A percentile compares a stretch with the other conserved stretches of the same genome.
These are phyloP conservation scores for Dothiorella sarmentorum DNA, from an alignment of 2,329 filamentous ascomycete genomes.

Conservation along the genomic window DNA sequence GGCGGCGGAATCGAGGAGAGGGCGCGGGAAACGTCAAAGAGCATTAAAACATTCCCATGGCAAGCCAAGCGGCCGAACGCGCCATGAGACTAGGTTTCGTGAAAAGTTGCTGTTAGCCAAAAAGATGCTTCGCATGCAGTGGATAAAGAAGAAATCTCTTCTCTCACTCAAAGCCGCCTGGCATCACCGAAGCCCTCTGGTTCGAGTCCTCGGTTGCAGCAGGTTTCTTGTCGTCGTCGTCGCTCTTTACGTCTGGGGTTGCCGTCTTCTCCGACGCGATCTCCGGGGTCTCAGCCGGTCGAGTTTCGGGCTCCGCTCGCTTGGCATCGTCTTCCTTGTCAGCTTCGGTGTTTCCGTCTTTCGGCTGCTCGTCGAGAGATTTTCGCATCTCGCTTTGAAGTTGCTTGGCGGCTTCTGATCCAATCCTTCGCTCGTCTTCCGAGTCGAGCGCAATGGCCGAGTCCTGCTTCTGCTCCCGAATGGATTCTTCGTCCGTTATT, in stretches of 20 bases:
- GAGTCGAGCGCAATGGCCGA: constrained; percentile 21
- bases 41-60: constrained; percentile 14
- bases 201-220: neutral
- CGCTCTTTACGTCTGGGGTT: neutral
- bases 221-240: constrained; percentile 7
- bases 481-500: constrained; percentile 20
- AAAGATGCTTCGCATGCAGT: constrained; percentile 3
- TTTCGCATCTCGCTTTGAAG: constrained; percentile 25
- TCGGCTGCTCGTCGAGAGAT: neutral
- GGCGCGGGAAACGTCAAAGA: constrained; percentile 5
- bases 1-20: neutral
- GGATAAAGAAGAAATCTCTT: constrained; percentile 13
- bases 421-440: constrained; percentile 35
- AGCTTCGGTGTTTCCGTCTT: neutral
- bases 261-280: constrained; percentile 6
- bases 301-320: constrained; percentile 3
- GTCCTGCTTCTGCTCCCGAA: constrained; percentile 13
- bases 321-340: constrained; percentile 11
- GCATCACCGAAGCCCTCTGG: constrained; percentile 6
- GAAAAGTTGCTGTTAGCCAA: constrained; percentile 7
- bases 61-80: constrained; percentile 11
- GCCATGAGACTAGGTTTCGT: constrained; percentile 10
- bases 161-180: constrained; percentile 19
- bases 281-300: constrained; percentile 1
- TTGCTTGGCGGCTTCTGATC: constrained; percentile 34